Percentiles rank a stretch among this genome's conserved stretches.
Conservation (phyloP, 78 protist species). For the Monocercomonoides exilis region DNA sequence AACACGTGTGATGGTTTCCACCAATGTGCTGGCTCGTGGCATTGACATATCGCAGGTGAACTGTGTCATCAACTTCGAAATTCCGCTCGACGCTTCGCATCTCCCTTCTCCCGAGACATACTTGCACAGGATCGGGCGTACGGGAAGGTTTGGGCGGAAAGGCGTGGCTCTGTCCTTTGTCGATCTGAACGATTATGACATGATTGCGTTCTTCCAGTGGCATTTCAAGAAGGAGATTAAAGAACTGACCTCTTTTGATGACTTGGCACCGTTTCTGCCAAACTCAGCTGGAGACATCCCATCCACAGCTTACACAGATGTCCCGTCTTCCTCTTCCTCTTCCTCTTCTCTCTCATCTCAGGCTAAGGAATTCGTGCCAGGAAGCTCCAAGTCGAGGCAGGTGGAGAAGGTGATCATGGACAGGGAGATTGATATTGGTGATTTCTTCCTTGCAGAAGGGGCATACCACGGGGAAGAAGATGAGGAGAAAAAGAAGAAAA, state of each 20-base stretch:
- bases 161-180: conserved; percentile 6
- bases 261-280: background rate
- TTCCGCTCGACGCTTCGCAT: background rate
- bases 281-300: too few relatives aligned
- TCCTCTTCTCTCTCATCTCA: too few relatives aligned
- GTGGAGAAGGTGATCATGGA: too few relatives aligned
- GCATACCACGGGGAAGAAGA: too few relatives aligned
- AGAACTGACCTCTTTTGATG: background rate
- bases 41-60: background rate
- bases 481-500: too few relatives aligned
- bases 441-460: too few relatives aligned
- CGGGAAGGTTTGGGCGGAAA: background rate
- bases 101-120: background rate
- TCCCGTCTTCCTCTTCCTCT: too few relatives aligned
- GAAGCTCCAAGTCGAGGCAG: too few relatives aligned
- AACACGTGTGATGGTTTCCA: background rate
- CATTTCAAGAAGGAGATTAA: background rate
- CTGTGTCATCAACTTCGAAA: background rate
- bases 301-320: too few relatives aligned
- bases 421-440: too few relatives aligned
- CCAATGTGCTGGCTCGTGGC: conserved; percentile 8
- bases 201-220: background rate
- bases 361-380: too few relatives aligned
- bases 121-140: conserved; percentile 1
- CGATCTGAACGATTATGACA: background rate